Evolutionary conservation across 176 grass and related monocot genomes (phyloP), one percentile per base, ranked within the genome.

Genomic region (Coix lacrymajobi): DNA sequence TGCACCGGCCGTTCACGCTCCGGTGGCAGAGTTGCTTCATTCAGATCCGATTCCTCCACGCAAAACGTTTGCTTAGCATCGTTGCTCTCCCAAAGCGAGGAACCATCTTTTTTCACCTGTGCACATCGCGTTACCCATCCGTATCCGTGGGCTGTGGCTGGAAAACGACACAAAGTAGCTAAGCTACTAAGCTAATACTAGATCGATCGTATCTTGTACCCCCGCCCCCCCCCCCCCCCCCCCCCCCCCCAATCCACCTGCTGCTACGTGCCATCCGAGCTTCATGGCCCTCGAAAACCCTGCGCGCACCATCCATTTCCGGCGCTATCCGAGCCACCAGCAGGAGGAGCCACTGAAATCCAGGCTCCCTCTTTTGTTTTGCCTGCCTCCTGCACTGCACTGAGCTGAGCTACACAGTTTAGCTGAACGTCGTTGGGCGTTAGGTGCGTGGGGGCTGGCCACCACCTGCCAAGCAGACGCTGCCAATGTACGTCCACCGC

Each of bases 301-400:
- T 11, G 66, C 17, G 34, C 75, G 52, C 44, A 73, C 86, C 80
- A 34, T 78, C 80, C 65, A 6, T 28, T 52, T 14, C 79, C 1
- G 40, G 24, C 15, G n/a, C 14, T 2, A 22, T 43, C 80, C 20
- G 57, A 54, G 24, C 64, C 57, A 37, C 60, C 46, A 45, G 11
- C 80, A 83, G 17, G 60, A 22, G 61, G 66, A 75, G 43, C 73
- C 75, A 60, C 75, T 22, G 45, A 56, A 73, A 84, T 79, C 57
- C 61, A 83, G 32, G 33, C 3, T 62, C 71, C 20, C 28, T 25
- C 4, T 25, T 19, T 49, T 16, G 15, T 82, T 62, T 77, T 31
- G 44, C 61, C 37, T 39, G 51, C 51, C 51, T 36, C 6, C 31
- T 36, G 3, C 62, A 3, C 60, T 17, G 17, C 66, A 4, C 36